Evolutionary conservation across 306 rosid species (phyloP).

Genomic region (Bauhinia variegata): DNA sequence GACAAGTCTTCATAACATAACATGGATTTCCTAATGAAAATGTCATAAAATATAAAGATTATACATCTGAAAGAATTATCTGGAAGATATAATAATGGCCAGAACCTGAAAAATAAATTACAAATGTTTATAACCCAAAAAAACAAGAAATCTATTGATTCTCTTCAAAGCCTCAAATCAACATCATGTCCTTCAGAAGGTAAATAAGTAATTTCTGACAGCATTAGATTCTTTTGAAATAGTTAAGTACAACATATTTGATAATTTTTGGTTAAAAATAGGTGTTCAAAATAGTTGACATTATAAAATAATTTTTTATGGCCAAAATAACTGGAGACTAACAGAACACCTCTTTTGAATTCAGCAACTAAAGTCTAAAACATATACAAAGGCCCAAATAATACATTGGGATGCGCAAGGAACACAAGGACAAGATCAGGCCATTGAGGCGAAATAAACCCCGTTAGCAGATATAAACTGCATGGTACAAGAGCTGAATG

Average conservation of each 20-base stretch:
- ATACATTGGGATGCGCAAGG: conserved; percentile 92
- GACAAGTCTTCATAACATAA: conserved; percentile 26
- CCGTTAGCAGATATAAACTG: conserved; percentile 72
- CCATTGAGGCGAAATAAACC: conserved; percentile 80
- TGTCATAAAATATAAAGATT: conserved; percentile 13
- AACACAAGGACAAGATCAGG: conserved; percentile 80
- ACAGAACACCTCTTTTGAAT: conserved; percentile 13
- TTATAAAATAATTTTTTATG: conserved; percentile 10
- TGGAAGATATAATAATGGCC: conserved; percentile 7
- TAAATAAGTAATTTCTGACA: conserved; percentile 10
- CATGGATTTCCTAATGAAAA: conserved; percentile 22
- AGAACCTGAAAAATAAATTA: conserved; percentile 24
- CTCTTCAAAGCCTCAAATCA: not conserved
- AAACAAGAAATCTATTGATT: conserved; percentile 27
- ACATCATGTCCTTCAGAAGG: conserved; percentile 7
- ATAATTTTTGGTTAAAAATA: not conserved
- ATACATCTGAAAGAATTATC: not conserved
- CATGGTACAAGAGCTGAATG: conserved; percentile 81
- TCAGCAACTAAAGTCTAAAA: conserved; percentile 31
- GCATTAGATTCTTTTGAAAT: conserved; percentile 7
- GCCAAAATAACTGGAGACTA: conserved; percentile 24
- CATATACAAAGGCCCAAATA: conserved; percentile 11
- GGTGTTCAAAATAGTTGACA: conserved; percentile 8
- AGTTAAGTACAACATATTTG: not conserved
- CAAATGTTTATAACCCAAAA: conserved; percentile 34